These are phyloP conservation scores for Eremochloa ophiuroides DNA, from an alignment of 176 grass and related monocot species.

Conservation along the genomic window DNA sequence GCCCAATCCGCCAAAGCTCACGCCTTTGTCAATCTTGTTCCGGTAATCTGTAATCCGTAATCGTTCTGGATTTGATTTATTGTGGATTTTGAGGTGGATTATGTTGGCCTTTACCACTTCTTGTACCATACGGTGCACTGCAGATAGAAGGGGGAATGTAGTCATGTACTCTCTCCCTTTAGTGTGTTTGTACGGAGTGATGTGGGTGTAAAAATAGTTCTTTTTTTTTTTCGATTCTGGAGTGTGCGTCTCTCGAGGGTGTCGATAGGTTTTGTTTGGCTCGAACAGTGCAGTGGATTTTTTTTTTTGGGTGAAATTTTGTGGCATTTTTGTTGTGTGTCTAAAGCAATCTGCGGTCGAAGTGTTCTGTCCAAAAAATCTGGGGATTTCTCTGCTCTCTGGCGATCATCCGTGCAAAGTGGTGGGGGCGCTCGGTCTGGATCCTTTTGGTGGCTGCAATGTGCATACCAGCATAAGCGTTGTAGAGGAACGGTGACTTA, in stretches of 20 bases:
- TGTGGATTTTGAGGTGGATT: neutral
- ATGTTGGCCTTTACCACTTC: neutral
- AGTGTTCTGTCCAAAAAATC: conserved; percentile 6
- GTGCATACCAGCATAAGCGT: neutral
- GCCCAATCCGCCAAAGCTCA: neutral
- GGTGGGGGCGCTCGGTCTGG: neutral
- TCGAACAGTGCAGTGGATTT: too few relatives aligned
- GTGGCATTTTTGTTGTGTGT: too few relatives aligned
- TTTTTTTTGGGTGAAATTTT: too few relatives aligned
- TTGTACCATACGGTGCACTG: neutral
- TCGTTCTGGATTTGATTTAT: neutral
- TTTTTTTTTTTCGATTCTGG: neutral
- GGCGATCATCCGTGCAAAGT: neutral
- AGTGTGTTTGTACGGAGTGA: neutral
- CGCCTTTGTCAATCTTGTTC: neutral
- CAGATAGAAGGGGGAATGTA: neutral
- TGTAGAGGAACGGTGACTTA: neutral
- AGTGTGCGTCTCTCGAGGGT: too few relatives aligned
- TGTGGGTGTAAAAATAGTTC: neutral
- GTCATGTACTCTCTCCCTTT: neutral
- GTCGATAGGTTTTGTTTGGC: too few relatives aligned
- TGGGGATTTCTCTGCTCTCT: neutral
- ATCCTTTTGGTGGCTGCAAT: conserved; percentile 6
- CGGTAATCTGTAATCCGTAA: neutral
- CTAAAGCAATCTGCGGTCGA: too few relatives aligned